Percentiles rank a stretch among this genome's conserved stretches.
Conservation (phyloP, 2,329 filamentous ascomycete species). For the Arthrinium phaeospermum region DNA sequence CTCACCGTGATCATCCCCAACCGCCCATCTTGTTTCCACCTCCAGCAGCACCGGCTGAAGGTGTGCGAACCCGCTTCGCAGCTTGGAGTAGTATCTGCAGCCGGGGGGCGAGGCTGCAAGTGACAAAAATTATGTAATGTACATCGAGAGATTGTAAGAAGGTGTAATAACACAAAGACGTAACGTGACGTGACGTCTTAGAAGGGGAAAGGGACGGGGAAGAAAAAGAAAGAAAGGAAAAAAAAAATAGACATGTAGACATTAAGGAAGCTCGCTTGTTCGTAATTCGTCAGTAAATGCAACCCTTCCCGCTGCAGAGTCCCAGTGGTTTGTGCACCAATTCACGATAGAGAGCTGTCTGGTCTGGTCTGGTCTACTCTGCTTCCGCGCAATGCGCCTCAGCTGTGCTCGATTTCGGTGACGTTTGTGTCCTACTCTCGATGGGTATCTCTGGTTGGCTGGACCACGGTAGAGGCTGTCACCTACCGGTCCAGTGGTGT, state of each 20-base stretch:
- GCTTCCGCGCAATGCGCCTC: background rate
- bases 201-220: conserved; percentile 22
- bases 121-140: conserved; percentile 31
- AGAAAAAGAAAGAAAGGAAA: conserved; percentile 28
- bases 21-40: background rate
- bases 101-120: conserved; percentile 36
- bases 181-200: conserved; percentile 30
- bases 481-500: background rate
- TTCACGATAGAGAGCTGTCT: background rate
- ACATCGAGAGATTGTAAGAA: conserved; percentile 30
- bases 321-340: background rate
- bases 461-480: conserved; percentile 15
- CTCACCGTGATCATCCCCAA: background rate
- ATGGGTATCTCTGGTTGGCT: conserved; percentile 24
- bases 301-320: conserved; percentile 8
- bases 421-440: conserved; percentile 12
- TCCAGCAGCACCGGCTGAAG: background rate
- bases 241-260: conserved; percentile 39
- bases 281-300: conserved; percentile 34
- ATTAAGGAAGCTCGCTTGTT: conserved; percentile 37
- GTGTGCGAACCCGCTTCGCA: background rate
- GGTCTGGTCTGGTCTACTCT: conserved; percentile 2
- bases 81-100: conserved; percentile 26
- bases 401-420: conserved; percentile 20
- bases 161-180: conserved; percentile 28